phyloP scores from a whole-genome alignment of 1,284 basidiomycete genomes.

The Microbotryomycetes sp. region DNA sequence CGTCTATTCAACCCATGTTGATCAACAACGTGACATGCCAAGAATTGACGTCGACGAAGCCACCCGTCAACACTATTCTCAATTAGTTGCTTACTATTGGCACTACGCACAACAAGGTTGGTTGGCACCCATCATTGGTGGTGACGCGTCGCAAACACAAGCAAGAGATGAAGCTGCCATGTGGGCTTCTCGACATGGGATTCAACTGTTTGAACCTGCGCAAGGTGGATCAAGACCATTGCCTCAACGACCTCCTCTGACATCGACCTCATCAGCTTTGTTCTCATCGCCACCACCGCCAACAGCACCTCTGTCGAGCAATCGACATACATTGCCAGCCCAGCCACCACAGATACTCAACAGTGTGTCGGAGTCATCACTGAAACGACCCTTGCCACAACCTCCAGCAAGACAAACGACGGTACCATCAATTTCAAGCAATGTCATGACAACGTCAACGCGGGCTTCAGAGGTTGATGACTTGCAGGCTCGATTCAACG shows the following conservation, averaged over 20 bases:
- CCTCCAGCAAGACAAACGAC: background rate
- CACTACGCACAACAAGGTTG: constrained; percentile 24
- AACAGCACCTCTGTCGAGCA: background rate
- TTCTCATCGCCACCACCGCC: background rate
- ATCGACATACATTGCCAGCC: background rate
- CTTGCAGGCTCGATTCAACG: no score
- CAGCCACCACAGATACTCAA: background rate
- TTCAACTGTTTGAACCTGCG: background rate
- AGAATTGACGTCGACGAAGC: no score
- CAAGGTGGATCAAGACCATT: background rate
- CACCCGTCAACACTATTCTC: constrained; percentile 9
- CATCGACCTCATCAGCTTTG: background rate
- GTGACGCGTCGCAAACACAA: background rate
- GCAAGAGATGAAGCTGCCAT: constrained; percentile 28
- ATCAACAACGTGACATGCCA: no score
- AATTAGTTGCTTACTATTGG: constrained; percentile 29
- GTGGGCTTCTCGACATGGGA: constrained; percentile 9
- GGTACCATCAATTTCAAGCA: no score
- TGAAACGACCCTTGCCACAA: background rate
- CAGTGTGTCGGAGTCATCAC: no score
- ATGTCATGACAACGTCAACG: no score
- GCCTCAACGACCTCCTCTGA: background rate
- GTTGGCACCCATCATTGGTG: constrained; percentile 14
- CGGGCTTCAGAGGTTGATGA: no score
- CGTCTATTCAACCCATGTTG: no score